Base-by-base conservation (phyloP, 768 basidiomycete species). In the Cystofilobasidium macerans region DNA sequence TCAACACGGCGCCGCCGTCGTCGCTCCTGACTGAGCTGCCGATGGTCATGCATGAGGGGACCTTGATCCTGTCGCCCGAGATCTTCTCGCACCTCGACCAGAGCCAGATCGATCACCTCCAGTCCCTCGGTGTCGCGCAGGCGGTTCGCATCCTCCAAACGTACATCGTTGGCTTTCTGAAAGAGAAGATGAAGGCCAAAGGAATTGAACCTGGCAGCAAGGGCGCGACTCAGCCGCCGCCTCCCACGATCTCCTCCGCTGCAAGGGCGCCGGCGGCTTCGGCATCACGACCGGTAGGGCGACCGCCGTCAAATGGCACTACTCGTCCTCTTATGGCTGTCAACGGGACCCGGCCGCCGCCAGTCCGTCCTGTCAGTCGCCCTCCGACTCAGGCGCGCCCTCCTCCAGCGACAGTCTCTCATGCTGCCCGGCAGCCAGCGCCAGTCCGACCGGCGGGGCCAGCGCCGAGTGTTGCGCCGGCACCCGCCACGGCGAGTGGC, bases 11-110 rank as follows among this genome's bases (percentile, higher is more conserved):
- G 30, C 38, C 69, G 35, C 62, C 68, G 24, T 45, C 68, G n/a
- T 59, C 64, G 26, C 57, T 35, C 24, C 57, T 35, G 38, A 58
- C 57, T 24, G 45, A 54, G 26, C 57, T 26, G 38, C 84, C 84
- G 36, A 89, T 95, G 79, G 83, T 89, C 28, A 77, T 93, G 16
- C 89, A 93, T 69, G 85, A 90, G 70, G 85, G 88, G 61, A 86
- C 82, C 35, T 81, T 95, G 26, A 83, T 90, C 64, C 82, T 95
- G 42, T 87, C 89, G 71, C 92, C 92, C 2, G 80, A 81, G 26
- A 86, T 94, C 38, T 95, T 95, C 73, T 82, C 85, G 12, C 84
- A 85, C 62, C 81, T 94, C 16, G 83, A 86, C 4, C 78, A 81
- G 51, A 84, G 86, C 68, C 86, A 86, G 75, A 77, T 94, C 51